Base-by-base conservation (phyloP, 148 eudicot genomes). In the Gaultheria prostrata region DNA sequence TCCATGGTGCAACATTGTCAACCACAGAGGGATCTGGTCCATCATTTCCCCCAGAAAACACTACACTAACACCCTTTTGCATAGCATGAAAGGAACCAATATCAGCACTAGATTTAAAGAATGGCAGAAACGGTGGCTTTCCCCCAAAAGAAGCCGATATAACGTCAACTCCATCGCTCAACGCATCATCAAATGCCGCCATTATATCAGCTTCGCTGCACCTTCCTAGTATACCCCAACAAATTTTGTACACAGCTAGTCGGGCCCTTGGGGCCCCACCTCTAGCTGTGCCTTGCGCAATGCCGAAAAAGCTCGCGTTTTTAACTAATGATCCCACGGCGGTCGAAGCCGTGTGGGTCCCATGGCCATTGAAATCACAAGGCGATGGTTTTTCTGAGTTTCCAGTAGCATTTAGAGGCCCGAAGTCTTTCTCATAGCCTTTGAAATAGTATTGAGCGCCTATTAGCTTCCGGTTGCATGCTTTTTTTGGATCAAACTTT, bases 221-320 rank as follows among this genome's bases (percentile, higher is more conserved):
- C 6, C 2, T 80, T 15, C 85, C 88, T 10, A 24, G 74, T 26
- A 26, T 12, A 67, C 78, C 82, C 92, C 92, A 90, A 82, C 92
- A 90, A 1, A 82, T 65, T 71, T 90, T 90, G 84, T 90, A 90
- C 85, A 88, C 92, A 0, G 90, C 92, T 15, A 90, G 82, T 28
- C 89, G 67, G 30, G 92, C 92, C 73, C 85, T 88, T 14, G 92
- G 92, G 49, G 90, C 89, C 61, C 92, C 92, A 2, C 92, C 92
- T 24, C 92, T 87, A 6, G 90, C 92, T 0, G 69, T 78, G 71
- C 92, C 92, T 20, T 50, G 82, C 0, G 80, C 92, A 33, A 90
- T 82, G 43, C 89, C 92, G 2, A 79, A 43, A 20, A 85, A 84
- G 56, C 82, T 80, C 3, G 90, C 89, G 39, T 82, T 82, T 69